These are phyloP conservation scores for Barnettozyma hawaiiensis DNA, from an alignment of 1,139 yeast species.

Conservation along the genomic window DNA sequence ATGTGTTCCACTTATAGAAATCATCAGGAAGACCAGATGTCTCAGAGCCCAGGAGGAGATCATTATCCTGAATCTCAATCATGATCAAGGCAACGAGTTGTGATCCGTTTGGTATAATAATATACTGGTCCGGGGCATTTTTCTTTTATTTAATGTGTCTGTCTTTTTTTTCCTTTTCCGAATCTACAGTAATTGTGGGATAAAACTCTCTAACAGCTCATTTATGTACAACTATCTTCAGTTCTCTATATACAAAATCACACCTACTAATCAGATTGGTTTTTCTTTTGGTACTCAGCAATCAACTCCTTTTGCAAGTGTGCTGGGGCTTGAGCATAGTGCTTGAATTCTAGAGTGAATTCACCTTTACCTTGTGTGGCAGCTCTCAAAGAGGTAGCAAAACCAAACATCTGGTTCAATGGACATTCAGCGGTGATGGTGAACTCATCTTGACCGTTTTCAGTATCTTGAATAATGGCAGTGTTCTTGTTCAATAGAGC, in stretches of 20 bases:
- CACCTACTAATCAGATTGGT: conserved; percentile 20
- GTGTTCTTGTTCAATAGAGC: conserved; percentile 88
- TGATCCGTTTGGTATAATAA: background rate
- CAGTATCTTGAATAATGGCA: conserved; percentile 91
- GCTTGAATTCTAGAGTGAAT: conserved; percentile 89
- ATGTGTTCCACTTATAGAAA: conserved; percentile 10
- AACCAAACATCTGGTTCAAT: conserved; percentile 91
- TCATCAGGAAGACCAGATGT: background rate
- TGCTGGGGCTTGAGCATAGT: conserved; percentile 86
- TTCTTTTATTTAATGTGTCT: no score
- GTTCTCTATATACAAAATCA: conserved; percentile 8
- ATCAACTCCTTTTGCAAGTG: conserved; percentile 88
- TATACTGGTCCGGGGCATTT: no score
- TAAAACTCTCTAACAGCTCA: background rate
- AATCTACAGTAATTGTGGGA: background rate
- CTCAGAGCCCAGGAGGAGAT: background rate
- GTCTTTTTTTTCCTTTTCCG: background rate
- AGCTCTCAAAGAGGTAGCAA: conserved; percentile 92
- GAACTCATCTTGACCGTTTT: conserved; percentile 91
- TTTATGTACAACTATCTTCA: conserved; percentile 2
- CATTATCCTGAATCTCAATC: conserved; percentile 12
- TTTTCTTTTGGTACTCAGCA: conserved; percentile 64
- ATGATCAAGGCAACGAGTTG: background rate
- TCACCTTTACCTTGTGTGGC: conserved; percentile 99
- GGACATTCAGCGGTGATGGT: conserved; percentile 93